phyloP scores from a whole-genome alignment of 2,329 filamentous ascomycete species.

The Diplodia intermedia region DNA sequence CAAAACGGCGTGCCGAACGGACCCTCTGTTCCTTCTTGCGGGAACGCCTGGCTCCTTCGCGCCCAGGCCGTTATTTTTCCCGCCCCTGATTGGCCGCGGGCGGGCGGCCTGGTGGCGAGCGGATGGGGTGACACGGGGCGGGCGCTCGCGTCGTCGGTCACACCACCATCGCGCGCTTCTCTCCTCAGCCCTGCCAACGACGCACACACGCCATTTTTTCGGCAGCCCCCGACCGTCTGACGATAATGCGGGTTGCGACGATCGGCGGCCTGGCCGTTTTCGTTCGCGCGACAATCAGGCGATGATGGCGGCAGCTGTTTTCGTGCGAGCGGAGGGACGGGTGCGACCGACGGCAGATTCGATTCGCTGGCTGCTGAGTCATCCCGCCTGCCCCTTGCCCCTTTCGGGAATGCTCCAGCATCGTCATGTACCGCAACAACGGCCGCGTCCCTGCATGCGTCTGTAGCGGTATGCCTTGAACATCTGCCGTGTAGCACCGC shows the following conservation, averaged over 20 bases:
- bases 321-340: conserved; percentile 13
- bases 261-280: neutral
- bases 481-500: neutral
- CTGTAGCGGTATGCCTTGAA: neutral
- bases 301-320: conserved; percentile 1
- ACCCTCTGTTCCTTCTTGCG: conserved; percentile 1
- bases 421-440: conserved; percentile 12
- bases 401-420: neutral
- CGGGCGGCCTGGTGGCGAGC: conserved; percentile 9
- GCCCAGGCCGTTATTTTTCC: neutral
- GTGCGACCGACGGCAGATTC: conserved; percentile 7
- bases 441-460: conserved; percentile 7
- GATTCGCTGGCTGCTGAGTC: neutral
- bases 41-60: neutral
- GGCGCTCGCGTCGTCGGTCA: neutral
- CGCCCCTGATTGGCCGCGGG: conserved; percentile 1
- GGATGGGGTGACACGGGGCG: conserved; percentile 23
- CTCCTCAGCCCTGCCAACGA: conserved; percentile 5
- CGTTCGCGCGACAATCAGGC: conserved; percentile 11
- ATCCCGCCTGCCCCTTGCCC: neutral
- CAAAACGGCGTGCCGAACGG: neutral
- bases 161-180: conserved; percentile 20
- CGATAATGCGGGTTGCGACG: neutral
- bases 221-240: conserved; percentile 16
- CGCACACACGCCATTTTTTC: neutral